Evolutionary conservation across 805 yeast species (phyloP), one percentile per base, ranked within the genome.

Genomic region (Metschnikowia baotianmanensis): DNA sequence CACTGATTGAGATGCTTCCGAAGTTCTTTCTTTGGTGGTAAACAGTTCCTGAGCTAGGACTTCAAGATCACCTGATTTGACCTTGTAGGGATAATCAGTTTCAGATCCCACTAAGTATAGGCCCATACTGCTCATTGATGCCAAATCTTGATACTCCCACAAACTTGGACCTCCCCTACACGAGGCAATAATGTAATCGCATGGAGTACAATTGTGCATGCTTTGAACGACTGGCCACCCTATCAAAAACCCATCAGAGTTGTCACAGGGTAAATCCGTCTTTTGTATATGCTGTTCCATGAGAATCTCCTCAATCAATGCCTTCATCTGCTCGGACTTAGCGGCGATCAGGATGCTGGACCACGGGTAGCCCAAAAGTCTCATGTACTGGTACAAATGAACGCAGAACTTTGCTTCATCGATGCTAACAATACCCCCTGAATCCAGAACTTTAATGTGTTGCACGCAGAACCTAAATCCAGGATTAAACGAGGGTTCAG

Each of bases 341-440:
- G 77, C 66, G 19, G 71, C 47, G 8, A 82, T 66, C 15, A 65
- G 59, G 15, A 80, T 65, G 16, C 52, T 52, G 0, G 53, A 45
- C 1, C 51, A 28, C 0, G 74, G 63, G 43, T 76, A 77, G 0
- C 76, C 78, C 16, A 68, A 38, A 3, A 67, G 43, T 5, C 73
- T 50, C 70, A 80, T 58, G 42, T 74, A 77, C 55, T 67, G 69
- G 48, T 61, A 77, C 6, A 77, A 44, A 0, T 61, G 56, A 12
- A 74, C 74, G 13, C 71, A 61, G 41, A 59, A 71, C 45, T 74
- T 77, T 0, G 80, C 82, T 47, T 78, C 56, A 36, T 51, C 57
- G 12, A 56, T 36, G 12, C 46, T 48, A 19, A 36, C 41, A 1
- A 20, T 33, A 1, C 17, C 26, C 11, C 18, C 19, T 2, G 45